Base-by-base conservation (phyloP, 2,329 filamentous ascomycete genomes). In the Geoglossum cookeanum region DNA sequence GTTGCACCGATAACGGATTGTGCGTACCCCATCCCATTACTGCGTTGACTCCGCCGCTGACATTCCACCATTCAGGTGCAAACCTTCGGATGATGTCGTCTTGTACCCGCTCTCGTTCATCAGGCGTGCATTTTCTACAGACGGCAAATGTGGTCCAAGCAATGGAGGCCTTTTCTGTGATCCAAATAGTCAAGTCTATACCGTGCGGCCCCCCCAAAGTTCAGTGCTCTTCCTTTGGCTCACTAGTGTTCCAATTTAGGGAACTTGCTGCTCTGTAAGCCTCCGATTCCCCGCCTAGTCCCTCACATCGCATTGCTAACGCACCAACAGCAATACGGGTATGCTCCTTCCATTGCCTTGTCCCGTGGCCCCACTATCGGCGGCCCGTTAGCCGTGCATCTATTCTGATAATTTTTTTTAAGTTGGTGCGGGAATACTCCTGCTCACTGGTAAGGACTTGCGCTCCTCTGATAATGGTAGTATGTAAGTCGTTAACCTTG, bases 391-490 rank as follows among this genome's bases (percentile, higher is more conserved):
- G 39, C 61, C 62, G 60, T 58, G 63, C 63, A 65, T 65, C 32
- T 30, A 22, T 6, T 35, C 17, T 52, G 27, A 30, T 13, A 52
- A 15, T 9, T 22, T 9, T 22, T 35, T 11, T 9, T 15, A 55
- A 65, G 67, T 11, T 69, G 68, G 69, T 75, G 73, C 59, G 74
- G 73, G 61, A 68, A 68, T 59, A 70, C 68, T 42, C 55, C 66
- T n/a, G 68, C 64, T 32, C 68, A 71, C 60, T 71, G 49, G 49
- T 53, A 53, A 32, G 49, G 7, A 15, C 3, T 27, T 13, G 1
- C 13, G 30, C 11, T 53, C 37, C 30, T 27, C 6, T 9, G 2
- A n/a, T 37, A 22, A n/a, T 30, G 22, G 29, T 8, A 22, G 9
- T 35, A 17, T 22, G 15, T 22, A 22, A 22, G 2, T 33, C n/a